phyloP scores from a whole-genome alignment of 805 yeast genomes.

The Cyberlindnera samutprakarnensis region DNA sequence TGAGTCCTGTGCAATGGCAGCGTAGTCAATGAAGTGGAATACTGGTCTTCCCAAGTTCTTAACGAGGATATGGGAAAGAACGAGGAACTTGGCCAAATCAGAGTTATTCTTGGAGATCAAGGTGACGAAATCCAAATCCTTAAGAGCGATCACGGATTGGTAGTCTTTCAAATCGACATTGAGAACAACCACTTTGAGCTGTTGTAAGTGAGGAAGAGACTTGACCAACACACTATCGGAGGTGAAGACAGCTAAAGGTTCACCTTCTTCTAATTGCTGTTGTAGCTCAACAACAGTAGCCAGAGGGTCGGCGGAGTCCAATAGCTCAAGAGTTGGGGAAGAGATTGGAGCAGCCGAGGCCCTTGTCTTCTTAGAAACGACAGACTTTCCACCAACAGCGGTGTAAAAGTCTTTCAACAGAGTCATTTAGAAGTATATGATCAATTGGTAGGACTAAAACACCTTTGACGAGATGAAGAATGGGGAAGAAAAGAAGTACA shows the following conservation, averaged over 20 bases:
- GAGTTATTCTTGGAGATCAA: slow-evolving; percentile 56
- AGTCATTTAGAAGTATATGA: too few relatives aligned
- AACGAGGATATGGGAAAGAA: slow-evolving; percentile 54
- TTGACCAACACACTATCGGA: slow-evolving; percentile 46
- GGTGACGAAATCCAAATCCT: slow-evolving; percentile 59
- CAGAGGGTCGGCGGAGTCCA: slow-evolving; percentile 14
- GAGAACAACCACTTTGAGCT: slow-evolving; percentile 44
- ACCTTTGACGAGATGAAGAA: too few relatives aligned
- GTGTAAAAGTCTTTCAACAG: slow-evolving; percentile 1
- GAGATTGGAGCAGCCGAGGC: slow-evolving; percentile 1
- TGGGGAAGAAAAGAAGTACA: too few relatives aligned
- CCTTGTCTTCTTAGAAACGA: slow-evolving; percentile 10
- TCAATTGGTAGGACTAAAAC: too few relatives aligned
- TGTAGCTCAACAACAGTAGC: slow-evolving; percentile 7
- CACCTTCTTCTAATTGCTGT: neutral
- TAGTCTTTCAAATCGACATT: slow-evolving; percentile 63
- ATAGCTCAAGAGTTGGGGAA: slow-evolving; percentile 7
- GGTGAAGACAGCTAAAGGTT: slow-evolving; percentile 31
- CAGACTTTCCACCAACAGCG: neutral
- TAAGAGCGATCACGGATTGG: slow-evolving; percentile 60
- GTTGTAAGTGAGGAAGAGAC: slow-evolving; percentile 49
- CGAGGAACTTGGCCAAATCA: slow-evolving; percentile 47
- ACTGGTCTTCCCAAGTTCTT: slow-evolving; percentile 44
- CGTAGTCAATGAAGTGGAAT: slow-evolving; percentile 56
- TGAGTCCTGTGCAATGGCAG: neutral